These are phyloP conservation scores for Ceratocystis albifundus DNA, from an alignment of 2,329 filamentous ascomycete species.

Conservation along the genomic window DNA sequence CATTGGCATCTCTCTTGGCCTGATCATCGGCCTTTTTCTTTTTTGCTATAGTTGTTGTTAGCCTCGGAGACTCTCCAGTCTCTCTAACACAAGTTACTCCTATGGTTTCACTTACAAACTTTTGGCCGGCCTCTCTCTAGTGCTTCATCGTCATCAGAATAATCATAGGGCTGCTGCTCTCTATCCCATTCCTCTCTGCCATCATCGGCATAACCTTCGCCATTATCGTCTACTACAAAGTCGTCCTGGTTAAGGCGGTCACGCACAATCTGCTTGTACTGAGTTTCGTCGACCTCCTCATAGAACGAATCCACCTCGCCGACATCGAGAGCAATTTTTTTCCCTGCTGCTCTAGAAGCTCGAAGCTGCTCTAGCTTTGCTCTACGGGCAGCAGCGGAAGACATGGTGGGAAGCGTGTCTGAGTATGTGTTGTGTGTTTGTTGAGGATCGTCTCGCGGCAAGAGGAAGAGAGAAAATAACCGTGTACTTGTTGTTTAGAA, in stretches of 20 bases:
- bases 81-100: conserved; percentile 6
- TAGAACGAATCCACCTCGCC: conserved; percentile 77
- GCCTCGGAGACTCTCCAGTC: neutral
- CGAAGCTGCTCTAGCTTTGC: conserved; percentile 64
- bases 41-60: conserved; percentile 48
- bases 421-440: neutral
- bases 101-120: conserved; percentile 33
- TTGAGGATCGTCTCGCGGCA: neutral
- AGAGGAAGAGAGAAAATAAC: neutral
- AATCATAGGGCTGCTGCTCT: conserved; percentile 53
- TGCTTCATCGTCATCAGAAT: conserved; percentile 56
- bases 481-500: neutral
- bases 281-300: conserved; percentile 92
- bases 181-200: conserved; percentile 90
- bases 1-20: conserved; percentile 72
- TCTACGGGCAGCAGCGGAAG: conserved; percentile 34
- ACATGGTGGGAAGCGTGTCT: conserved; percentile 30
- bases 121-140: conserved; percentile 37
- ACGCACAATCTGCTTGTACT: conserved; percentile 92
- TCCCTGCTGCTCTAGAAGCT: conserved; percentile 75
- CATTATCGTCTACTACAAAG: conserved; percentile 97
- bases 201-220: conserved; percentile 91
- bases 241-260: conserved; percentile 84
- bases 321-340: conserved; percentile 81
- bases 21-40: conserved; percentile 79